Conservation (phyloP, 176 grass and related monocot genomes). For the Saccharum officinarum region DNA sequence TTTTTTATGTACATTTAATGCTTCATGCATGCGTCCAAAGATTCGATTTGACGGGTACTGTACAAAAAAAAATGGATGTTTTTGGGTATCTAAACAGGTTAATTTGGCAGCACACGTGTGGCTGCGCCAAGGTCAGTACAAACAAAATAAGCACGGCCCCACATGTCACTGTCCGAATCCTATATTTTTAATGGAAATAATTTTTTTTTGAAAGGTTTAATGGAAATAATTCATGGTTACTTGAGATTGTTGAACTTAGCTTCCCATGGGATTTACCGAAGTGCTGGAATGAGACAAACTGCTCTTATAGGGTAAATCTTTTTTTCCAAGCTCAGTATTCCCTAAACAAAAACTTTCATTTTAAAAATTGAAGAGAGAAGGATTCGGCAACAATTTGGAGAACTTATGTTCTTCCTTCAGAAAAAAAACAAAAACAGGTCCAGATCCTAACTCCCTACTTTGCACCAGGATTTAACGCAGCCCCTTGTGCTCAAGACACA, state of each 20-base stretch:
- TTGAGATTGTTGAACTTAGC: background rate
- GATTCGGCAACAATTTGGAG: conserved; percentile 2
- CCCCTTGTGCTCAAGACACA: background rate
- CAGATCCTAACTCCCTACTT: conserved; percentile 23
- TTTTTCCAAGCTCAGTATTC: background rate
- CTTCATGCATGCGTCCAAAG: too few species aligned
- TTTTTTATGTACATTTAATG: too few species aligned
- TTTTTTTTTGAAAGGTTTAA: background rate
- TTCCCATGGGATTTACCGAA: background rate
- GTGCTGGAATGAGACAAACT: background rate
- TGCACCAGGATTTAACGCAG: conserved; percentile 21
- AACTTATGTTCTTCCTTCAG: conserved; percentile 28
- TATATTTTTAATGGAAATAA: background rate
- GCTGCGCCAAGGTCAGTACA: background rate
- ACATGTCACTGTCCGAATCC: background rate
- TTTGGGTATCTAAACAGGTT: too few species aligned
- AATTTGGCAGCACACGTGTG: background rate
- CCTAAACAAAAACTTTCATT: background rate
- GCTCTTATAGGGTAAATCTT: background rate
- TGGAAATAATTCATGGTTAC: background rate
- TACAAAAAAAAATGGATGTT: too few species aligned
- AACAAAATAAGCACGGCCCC: background rate
- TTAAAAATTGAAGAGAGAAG: background rate
- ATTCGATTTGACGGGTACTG: too few species aligned
- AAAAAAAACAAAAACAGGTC: background rate